These are phyloP conservation scores for Xylaria palmicola DNA, from an alignment of 495 filamentous ascomycete genomes.

Conservation along the genomic window DNA sequence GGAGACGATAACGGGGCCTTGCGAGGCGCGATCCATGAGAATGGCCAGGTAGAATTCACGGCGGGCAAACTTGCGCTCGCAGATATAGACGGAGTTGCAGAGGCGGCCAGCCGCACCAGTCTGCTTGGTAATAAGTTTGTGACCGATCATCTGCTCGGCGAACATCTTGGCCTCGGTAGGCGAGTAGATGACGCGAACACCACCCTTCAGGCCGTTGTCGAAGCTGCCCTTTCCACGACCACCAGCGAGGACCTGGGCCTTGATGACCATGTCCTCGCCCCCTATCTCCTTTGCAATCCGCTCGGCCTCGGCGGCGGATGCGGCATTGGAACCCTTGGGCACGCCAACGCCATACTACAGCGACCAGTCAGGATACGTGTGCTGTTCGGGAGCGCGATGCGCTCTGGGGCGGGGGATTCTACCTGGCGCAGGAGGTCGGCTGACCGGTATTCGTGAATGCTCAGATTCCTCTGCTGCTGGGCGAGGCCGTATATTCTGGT, in stretches of 20 bases:
- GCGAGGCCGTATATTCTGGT: slow-evolving; percentile 44
- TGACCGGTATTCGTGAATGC: slow-evolving; percentile 96
- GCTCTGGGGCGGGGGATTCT: slow-evolving; percentile 31
- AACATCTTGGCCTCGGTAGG: slow-evolving; percentile 86
- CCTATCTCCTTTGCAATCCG: slow-evolving; percentile 84
- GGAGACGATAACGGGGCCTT: slow-evolving; percentile 92
- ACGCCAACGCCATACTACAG: slow-evolving; percentile 89
- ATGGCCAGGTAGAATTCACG: slow-evolving; percentile 98
- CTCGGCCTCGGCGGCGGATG: slow-evolving; percentile 83
- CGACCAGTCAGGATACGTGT: slow-evolving; percentile 26
- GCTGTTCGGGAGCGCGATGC: slow-evolving; percentile 4
- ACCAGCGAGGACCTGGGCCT: slow-evolving; percentile 97
- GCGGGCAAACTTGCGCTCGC: slow-evolving; percentile 98
- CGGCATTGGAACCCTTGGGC: slow-evolving; percentile 82
- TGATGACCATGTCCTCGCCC: slow-evolving; percentile 97
- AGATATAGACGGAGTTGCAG: slow-evolving; percentile 96
- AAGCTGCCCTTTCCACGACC: slow-evolving; percentile 96
- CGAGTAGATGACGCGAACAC: slow-evolving; percentile 98
- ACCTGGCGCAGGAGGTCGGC: slow-evolving; percentile 85
- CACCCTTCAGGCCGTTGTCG: slow-evolving; percentile 97
- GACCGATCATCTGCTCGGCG: slow-evolving; percentile 98
- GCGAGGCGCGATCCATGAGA: slow-evolving; percentile 91
- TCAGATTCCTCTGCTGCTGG: slow-evolving; percentile 80
- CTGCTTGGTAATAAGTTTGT: slow-evolving; percentile 99
- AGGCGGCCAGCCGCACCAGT: slow-evolving; percentile 87